A percentile compares a stretch with the other conserved stretches of the same genome.
phyloP scores from a whole-genome alignment of 2,329 filamentous ascomycete genomes.

The Stagonosporopsis tanaceti region DNA sequence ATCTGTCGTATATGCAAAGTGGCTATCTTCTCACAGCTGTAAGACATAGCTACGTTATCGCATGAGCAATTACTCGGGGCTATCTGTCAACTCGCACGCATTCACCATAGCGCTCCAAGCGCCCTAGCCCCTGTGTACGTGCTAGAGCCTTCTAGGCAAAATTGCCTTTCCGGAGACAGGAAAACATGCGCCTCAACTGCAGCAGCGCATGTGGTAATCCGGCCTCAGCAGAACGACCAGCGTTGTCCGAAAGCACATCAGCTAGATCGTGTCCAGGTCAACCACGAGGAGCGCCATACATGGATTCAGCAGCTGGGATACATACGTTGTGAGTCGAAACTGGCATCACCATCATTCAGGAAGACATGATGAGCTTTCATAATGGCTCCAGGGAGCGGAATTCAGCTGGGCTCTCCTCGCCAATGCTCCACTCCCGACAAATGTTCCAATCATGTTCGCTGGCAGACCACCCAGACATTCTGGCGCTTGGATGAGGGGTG shows the following conservation, averaged over 20 bases:
- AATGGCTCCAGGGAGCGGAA: background rate
- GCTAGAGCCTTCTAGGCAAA: background rate
- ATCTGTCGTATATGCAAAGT: background rate
- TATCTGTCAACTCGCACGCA: background rate
- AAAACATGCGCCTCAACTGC: conserved; percentile 3
- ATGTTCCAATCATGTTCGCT: conserved; percentile 2
- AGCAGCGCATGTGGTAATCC: conserved; percentile 3
- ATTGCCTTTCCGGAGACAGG: background rate
- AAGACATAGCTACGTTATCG: background rate
- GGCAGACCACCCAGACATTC: background rate
- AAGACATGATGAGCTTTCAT: background rate
- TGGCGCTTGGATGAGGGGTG: conserved; percentile 12
- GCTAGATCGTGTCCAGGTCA: background rate
- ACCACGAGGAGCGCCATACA: background rate
- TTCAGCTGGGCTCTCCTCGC: background rate
- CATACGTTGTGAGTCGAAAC: no score
- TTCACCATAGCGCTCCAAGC: conserved; percentile 4
- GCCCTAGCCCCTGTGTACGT: background rate
- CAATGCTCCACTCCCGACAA: conserved; percentile 1
- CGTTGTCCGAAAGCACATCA: background rate
- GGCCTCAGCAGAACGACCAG: background rate
- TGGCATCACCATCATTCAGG: background rate
- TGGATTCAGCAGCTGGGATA: background rate
- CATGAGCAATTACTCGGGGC: background rate
- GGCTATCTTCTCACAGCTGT: background rate